phyloP scores from a whole-genome alignment of 73 alveolate genomes.

The Paramecium caudatum region DNA sequence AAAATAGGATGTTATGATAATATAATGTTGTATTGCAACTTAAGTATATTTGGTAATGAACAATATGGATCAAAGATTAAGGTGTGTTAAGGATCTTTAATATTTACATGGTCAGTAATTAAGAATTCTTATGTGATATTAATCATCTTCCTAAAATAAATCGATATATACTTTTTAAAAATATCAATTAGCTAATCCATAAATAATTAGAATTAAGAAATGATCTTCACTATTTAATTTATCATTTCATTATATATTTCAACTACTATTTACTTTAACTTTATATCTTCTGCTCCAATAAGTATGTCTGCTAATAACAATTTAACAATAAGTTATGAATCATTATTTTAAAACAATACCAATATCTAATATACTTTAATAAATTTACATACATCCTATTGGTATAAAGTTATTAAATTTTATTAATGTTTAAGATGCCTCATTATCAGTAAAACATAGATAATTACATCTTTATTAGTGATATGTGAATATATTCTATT shows the following conservation, averaged over 20 bases:
- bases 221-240: no score
- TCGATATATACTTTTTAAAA: neutral
- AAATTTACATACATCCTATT: no score
- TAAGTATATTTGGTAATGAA: neutral
- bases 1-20: neutral
- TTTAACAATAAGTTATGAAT: no score
- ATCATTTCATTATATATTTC: no score
- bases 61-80: neutral
- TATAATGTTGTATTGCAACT: neutral
- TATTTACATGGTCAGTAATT: neutral
- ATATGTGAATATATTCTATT: neutral
- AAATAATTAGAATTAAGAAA: conserved; percentile 1
- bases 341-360: no score
- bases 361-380: no score
- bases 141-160: neutral
- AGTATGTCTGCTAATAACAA: no score
- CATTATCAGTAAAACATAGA: neutral
- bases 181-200: conserved; percentile 1
- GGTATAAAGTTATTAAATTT: no score
- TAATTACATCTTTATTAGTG: conserved; percentile 5
- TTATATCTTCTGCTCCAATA: no score
- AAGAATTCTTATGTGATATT: neutral
- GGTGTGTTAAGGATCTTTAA: neutral
- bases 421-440: no score
- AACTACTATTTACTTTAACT: no score